phyloP scores from a whole-genome alignment of 164 flowering plant genomes.

The Sextonia rubra region DNA sequence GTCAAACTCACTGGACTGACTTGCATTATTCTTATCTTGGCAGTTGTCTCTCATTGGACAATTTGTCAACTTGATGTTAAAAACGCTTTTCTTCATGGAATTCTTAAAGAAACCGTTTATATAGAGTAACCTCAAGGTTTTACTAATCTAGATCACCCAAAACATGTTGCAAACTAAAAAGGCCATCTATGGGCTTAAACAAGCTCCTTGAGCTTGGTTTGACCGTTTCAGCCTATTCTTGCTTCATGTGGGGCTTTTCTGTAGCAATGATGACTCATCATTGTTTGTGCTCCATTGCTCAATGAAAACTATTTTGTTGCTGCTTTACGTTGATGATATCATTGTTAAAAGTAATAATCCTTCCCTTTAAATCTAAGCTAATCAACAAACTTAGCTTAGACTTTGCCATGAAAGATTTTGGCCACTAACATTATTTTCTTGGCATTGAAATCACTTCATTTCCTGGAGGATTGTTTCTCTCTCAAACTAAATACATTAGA shows the following conservation, averaged over 20 bases:
- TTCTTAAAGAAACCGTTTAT: not conserved
- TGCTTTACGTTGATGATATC: not conserved
- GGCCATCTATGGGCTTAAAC: not conserved
- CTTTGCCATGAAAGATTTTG: not conserved
- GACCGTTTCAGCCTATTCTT: not conserved
- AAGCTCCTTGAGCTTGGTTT: conserved; percentile 1
- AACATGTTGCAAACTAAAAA: not conserved
- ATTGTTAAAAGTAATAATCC: not conserved
- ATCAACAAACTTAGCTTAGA: not conserved
- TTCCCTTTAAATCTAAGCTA: not conserved
- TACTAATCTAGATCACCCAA: not conserved
- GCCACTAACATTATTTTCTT: not conserved
- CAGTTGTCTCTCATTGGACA: not conserved
- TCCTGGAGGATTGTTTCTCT: not conserved
- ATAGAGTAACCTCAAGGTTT: not conserved
- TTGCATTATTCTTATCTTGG: not conserved
- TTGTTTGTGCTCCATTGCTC: not conserved
- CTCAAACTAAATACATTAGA: not conserved
- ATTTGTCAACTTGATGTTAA: not conserved
- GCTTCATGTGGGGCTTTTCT: not conserved
- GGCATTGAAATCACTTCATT: not conserved
- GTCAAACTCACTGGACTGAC: not conserved
- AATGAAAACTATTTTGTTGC: not conserved
- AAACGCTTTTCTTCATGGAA: not conserved
- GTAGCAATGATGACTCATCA: not conserved